Base-by-base conservation (phyloP, 1,284 basidiomycete genomes). In the Naganishia albida region DNA sequence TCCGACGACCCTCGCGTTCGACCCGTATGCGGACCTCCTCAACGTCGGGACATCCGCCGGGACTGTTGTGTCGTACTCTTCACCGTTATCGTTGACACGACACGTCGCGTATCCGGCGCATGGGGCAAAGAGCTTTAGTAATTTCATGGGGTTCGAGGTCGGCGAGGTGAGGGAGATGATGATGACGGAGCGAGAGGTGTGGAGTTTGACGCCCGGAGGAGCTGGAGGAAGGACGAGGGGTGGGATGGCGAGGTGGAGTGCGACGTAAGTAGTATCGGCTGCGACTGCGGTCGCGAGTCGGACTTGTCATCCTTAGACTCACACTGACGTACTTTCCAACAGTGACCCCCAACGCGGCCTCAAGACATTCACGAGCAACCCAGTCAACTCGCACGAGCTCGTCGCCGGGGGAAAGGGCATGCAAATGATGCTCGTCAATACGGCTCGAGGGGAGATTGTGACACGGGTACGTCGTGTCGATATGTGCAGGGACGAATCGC, bases 1-100 rank as follows among this genome's bases (percentile, higher is more conserved):
- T 34, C 73, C 78, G 0, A 87, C 88, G 23, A 84, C 89, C 0
- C 82, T 97, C 66, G 85, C 87, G 3, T 93, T 98, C 75, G 94
- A 98, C 79, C 88, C 91, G 7, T 88, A 89, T 48, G 89, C 90
- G 1, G 93, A 97, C 77, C 85, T 89, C 15, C 81, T 98, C 42
- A 96, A 93, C 93, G 83, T 88, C 53, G 94, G 93, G 50, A 84
- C 85, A 20, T 85, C 87, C 62, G 80, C 85, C 43, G 94, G 95
- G 7, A 82, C 83, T 68, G 83, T 96, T 64, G 80, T 83, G 40
- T 88, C 90, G 0, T 87, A 88, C 74, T 87, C 90, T 75, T 85
- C 87, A 16, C 81, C 82, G 28, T 72, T 81, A 1, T 72, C 76
- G 2, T 76, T 80, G 56, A 73, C 88, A 1, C 76, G 77, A 18